These are phyloP conservation scores for Colletotrichum lini DNA, from an alignment of 2,329 filamentous ascomycete species.

Conservation along the genomic window DNA sequence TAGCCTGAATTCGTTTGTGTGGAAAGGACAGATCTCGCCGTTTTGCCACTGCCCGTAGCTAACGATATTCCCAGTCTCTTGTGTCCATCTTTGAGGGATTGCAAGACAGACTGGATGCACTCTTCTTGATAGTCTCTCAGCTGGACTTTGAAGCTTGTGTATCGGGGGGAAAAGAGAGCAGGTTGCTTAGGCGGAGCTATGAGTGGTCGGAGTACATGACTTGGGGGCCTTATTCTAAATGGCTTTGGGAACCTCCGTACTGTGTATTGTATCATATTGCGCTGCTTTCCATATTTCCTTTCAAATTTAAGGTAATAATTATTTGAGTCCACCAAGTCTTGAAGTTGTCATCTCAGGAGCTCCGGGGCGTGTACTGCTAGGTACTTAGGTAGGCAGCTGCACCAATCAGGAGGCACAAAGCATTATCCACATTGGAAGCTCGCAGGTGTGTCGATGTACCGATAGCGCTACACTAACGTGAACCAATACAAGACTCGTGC, in stretches of 20 bases:
- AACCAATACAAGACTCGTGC: background rate
- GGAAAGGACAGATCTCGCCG: slow-evolving; percentile 62
- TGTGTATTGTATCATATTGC: slow-evolving; percentile 18
- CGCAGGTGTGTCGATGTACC: background rate
- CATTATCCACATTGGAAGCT: background rate
- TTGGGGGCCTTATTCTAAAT: background rate
- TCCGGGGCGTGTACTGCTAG: background rate
- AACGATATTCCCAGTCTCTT: slow-evolving; percentile 87
- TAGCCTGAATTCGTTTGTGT: slow-evolving; percentile 3
- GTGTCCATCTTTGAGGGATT: slow-evolving; percentile 77
- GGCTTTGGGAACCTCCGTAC: background rate
- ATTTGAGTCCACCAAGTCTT: background rate
- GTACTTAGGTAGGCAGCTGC: background rate
- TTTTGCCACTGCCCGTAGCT: slow-evolving; percentile 92
- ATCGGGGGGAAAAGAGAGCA: slow-evolving; percentile 1
- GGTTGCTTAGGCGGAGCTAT: background rate
- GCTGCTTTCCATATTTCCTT: background rate
- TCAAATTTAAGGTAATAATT: background rate
- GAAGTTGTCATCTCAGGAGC: slow-evolving; percentile 5
- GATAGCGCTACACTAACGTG: background rate
- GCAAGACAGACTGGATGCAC: slow-evolving; percentile 86
- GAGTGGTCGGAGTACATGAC: background rate
- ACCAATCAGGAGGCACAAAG: background rate
- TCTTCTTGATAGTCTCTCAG: slow-evolving; percentile 92
- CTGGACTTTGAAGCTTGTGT: slow-evolving; percentile 58